Base-by-base conservation (phyloP, 768 basidiomycete genomes). In the Chiua virens region DNA sequence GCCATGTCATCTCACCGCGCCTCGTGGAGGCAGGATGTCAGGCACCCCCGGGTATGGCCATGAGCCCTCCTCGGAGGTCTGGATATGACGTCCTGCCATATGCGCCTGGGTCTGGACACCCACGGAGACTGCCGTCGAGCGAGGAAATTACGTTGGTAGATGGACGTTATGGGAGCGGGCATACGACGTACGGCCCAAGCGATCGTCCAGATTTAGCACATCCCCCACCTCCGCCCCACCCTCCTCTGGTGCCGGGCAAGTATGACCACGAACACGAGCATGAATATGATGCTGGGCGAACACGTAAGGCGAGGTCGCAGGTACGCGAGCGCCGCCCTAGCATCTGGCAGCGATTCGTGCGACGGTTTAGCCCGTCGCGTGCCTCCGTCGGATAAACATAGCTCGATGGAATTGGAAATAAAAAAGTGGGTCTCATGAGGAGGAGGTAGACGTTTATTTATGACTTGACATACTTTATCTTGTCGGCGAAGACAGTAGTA, bases 11-110 rank as follows among this genome's bases (percentile, higher is more conserved):
- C 5, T 38, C 56, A 39, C 54, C 53, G n/a, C 59, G 56, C 61
- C 64, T 61, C 49, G 45, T 54, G 55, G 63, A 66, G 10, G 52
- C 52, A 49, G 64, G 58, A 44, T 50, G 54, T 55, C 64, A 63
- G 60, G 64, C 41, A 65, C 63, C 44, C 13, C 15, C 50, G 13
- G 30, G 42, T 5, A 50, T 54, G 49, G 35, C 34, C 25, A 50
- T 36, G 43, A 56, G 18, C 23, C 28, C 55, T 49, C 54, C 61
- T 54, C 54, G 64, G 51, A 56, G 54, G 43, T 28, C 58, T 52
- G 54, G 46, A 8, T 56, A 52, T 47, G 64, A 55, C 27, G 36
- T 38, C 41, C 45, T 50, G 23, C 11, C 49, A 22, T 53, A 55
- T 27, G 22, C 42, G 1, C 22, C 41, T 41, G 54, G 11, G 27